Base-by-base conservation (phyloP, 1,284 basidiomycete genomes). In the Schizopora paradoxa region DNA sequence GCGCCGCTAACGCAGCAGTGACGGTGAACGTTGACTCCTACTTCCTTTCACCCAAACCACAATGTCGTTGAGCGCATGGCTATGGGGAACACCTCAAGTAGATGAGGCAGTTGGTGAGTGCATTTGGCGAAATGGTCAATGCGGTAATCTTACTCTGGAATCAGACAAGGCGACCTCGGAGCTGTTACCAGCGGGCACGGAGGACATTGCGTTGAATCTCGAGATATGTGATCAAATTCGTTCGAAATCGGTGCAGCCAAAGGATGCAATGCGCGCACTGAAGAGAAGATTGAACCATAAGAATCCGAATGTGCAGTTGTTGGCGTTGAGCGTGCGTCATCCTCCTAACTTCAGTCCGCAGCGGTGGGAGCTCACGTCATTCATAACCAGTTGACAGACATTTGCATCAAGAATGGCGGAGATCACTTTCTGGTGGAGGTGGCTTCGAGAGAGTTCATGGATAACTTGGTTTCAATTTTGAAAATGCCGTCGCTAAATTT, bases 191-290 rank as follows among this genome's bases (percentile, higher is more conserved):
- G 70, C 76, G 43, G 87, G 86, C 37, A 66, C 77, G 44, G 91
- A 95, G 63, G 93, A 98, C 64, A 94, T 98, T 35, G 90, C 91
- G 2, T 74, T 93, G 54, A 92, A 91, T 59, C 84, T 99, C 52
- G 93, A 98, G 62, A 91, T 98, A 71, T 93, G 91, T 55, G 95
- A 99, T 67, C 86, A 95, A 67, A 93, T 99, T 61, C 80, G 93
- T 46, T 91, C 92, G 13, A 95, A 95, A 69, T 82, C 86, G 33
- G 87, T 89, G 0, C 77, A 78, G 19, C 82, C 93, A 7, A 88
- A 88, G 63, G 82, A 88, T 51, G 89, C 95, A 1, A 89, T 94
- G 83, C 85, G 86, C 51, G 81, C 87, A 28, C 73, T 99, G 58
- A 93, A 94, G 66, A 77, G 82, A 27, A 77, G 95, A 32, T 69